These are phyloP conservation scores for Odontarrhena argentea DNA, from an alignment of 345 rosid species.

Conservation along the genomic window DNA sequence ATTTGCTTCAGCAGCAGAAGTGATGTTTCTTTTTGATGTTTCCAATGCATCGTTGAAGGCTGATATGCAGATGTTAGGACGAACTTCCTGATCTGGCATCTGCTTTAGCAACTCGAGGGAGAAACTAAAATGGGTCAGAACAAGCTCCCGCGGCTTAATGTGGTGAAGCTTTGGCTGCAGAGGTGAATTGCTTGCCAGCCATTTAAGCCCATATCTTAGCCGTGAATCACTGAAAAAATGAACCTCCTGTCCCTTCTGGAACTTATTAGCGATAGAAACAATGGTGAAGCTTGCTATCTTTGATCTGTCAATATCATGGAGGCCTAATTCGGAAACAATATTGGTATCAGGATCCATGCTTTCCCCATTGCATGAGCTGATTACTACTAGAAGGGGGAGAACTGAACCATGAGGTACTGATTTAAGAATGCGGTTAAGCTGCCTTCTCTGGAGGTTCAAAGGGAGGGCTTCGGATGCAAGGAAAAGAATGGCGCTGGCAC, in stretches of 20 bases:
- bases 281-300: slow-evolving; percentile 55
- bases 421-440: slow-evolving; percentile 59
- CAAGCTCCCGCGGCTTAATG: slow-evolving; percentile 57
- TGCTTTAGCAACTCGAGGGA: slow-evolving; percentile 53
- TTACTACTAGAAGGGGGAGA: slow-evolving; percentile 77
- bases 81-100: slow-evolving; percentile 49
- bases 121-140: slow-evolving; percentile 56
- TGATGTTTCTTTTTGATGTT: slow-evolving; percentile 51
- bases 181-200: slow-evolving; percentile 84
- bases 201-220: slow-evolving; percentile 73
- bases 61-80: slow-evolving; percentile 65
- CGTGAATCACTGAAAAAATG: slow-evolving; percentile 69
- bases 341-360: slow-evolving; percentile 47
- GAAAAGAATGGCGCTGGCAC: slow-evolving; percentile 83
- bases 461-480: slow-evolving; percentile 64
- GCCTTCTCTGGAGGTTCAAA: slow-evolving; percentile 60
- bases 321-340: slow-evolving; percentile 57
- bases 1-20: slow-evolving; percentile 65
- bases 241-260: slow-evolving; percentile 42
- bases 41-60: slow-evolving; percentile 84
- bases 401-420: slow-evolving; percentile 66
- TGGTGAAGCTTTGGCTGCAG: slow-evolving; percentile 62
- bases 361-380: slow-evolving; percentile 49
- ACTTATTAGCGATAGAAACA: slow-evolving; percentile 58
- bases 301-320: slow-evolving; percentile 66